Conservation (phyloP, 1,284 basidiomycete genomes). For the Cutaneotrichosporon sp. region DNA sequence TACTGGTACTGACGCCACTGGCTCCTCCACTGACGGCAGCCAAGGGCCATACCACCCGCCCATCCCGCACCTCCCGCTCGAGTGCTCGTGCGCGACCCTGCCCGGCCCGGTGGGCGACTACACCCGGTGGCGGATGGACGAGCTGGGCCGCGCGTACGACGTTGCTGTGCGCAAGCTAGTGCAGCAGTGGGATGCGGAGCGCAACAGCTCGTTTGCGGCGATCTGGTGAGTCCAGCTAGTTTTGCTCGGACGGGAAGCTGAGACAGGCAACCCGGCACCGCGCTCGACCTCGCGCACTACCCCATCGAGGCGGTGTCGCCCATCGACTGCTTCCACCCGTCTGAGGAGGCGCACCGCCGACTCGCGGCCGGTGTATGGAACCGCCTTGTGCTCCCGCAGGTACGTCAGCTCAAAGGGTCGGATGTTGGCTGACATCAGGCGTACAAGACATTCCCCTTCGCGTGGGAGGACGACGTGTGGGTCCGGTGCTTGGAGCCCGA, state of each 20-base stretch:
- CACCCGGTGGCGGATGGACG: slow-evolving; percentile 50
- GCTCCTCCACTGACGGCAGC: slow-evolving; percentile 18
- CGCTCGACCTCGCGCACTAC: slow-evolving; percentile 47
- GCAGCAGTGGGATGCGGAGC: slow-evolving; percentile 41
- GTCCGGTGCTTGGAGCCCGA: slow-evolving; percentile 49
- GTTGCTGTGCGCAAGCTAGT: slow-evolving; percentile 43
- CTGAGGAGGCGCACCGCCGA: slow-evolving; percentile 45
- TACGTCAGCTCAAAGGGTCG: too few species aligned
- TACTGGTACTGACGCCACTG: too few species aligned
- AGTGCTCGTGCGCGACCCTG: slow-evolving; percentile 48
- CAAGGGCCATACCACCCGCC: slow-evolving; percentile 34
- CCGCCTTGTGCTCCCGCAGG: slow-evolving; percentile 31
- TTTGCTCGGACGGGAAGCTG: too few species aligned
- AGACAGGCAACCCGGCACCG: slow-evolving; percentile 50
- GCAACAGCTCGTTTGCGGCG: slow-evolving; percentile 43
- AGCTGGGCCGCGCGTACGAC: slow-evolving; percentile 48
- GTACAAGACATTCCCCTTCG: slow-evolving; percentile 39
- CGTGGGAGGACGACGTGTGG: slow-evolving; percentile 43
- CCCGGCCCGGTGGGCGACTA: slow-evolving; percentile 48
- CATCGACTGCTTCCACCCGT: slow-evolving; percentile 55
- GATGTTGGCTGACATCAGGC: slow-evolving; percentile 32
- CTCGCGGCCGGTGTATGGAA: slow-evolving; percentile 54
- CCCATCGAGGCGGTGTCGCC: slow-evolving; percentile 50
- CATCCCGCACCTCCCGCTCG: slow-evolving; percentile 42
- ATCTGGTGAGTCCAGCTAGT: slow-evolving; percentile 35